Evolutionary conservation across 2,329 filamentous ascomycete species (phyloP).

Genomic region (Microdochium paspali): DNA sequence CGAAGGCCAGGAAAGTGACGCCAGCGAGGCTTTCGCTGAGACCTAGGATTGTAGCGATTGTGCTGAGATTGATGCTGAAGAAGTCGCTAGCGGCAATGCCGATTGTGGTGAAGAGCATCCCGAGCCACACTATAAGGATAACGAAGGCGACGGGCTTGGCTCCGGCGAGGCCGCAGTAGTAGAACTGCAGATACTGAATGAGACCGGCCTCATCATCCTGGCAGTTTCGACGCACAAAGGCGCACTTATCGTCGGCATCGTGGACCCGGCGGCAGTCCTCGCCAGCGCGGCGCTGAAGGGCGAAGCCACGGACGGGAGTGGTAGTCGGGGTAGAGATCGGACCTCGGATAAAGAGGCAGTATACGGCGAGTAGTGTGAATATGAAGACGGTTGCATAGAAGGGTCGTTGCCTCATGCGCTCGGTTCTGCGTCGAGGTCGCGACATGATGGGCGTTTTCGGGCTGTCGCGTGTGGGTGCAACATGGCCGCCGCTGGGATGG

Average conservation of each 20-base stretch:
- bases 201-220: constrained; percentile 83
- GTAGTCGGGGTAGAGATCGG: constrained; percentile 10
- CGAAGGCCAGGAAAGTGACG: constrained; percentile 92
- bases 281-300: constrained; percentile 12
- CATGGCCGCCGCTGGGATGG: not conserved
- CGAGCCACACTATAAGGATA: constrained; percentile 74
- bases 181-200: constrained; percentile 78
- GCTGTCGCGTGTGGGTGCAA: not conserved
- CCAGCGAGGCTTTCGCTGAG: constrained; percentile 95
- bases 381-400: constrained; percentile 38
- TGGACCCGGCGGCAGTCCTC: constrained; percentile 72
- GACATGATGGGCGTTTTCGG: constrained; percentile 3
- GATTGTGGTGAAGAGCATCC: constrained; percentile 87
- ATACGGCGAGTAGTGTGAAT: constrained; percentile 34
- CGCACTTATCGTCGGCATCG: constrained; percentile 69
- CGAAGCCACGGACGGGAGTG: constrained; percentile 11
- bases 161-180: constrained; percentile 70
- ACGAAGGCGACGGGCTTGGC: constrained; percentile 70
- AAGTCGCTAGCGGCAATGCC: constrained; percentile 98
- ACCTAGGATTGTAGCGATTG: constrained; percentile 78
- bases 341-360: constrained; percentile 25
- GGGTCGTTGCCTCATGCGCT: constrained; percentile 23
- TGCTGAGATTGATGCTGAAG: constrained; percentile 93
- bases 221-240: constrained; percentile 76
- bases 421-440: not conserved